A percentile compares a stretch with the other conserved stretches of the same genome.
These are phyloP conservation scores for Diplodia scrobiculata DNA, from an alignment of 2,329 filamentous ascomycete species.

Conservation along the genomic window DNA sequence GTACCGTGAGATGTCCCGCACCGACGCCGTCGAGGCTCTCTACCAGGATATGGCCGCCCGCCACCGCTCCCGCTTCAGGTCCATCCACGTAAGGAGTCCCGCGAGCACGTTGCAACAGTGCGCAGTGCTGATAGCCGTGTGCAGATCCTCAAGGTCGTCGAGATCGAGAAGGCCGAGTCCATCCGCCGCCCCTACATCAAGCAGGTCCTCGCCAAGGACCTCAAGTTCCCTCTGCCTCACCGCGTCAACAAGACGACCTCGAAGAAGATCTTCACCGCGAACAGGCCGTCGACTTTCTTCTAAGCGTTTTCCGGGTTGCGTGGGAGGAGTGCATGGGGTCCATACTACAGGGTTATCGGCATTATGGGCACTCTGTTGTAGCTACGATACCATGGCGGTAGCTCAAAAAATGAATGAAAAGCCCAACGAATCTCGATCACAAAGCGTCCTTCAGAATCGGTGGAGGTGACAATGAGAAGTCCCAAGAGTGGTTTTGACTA, in stretches of 20 bases:
- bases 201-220: slow-evolving; percentile 91
- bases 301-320: slow-evolving; percentile 60
- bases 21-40: slow-evolving; percentile 91
- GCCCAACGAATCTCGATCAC: slow-evolving; percentile 35
- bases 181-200: slow-evolving; percentile 99
- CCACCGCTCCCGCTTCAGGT: slow-evolving; percentile 96
- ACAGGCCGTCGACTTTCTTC: slow-evolving; percentile 96
- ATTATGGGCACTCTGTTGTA: slow-evolving; percentile 45
- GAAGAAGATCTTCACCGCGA: slow-evolving; percentile 91
- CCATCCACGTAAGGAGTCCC: slow-evolving; percentile 81
- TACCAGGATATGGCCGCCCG: slow-evolving; percentile 99
- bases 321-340: slow-evolving; percentile 43
- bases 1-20: slow-evolving; percentile 98
- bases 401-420: slow-evolving; percentile 49
- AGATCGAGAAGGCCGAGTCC: slow-evolving; percentile 87
- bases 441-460: background rate
- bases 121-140: background rate
- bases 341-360: slow-evolving; percentile 40
- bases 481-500: background rate
- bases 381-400: slow-evolving; percentile 37
- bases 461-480: background rate
- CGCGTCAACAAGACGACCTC: slow-evolving; percentile 78
- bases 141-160: slow-evolving; percentile 96
- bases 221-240: slow-evolving; percentile 99
- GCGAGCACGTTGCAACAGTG: background rate